Conservation (phyloP, 805 yeast genomes). For the Barnettozyma sucrosica region DNA sequence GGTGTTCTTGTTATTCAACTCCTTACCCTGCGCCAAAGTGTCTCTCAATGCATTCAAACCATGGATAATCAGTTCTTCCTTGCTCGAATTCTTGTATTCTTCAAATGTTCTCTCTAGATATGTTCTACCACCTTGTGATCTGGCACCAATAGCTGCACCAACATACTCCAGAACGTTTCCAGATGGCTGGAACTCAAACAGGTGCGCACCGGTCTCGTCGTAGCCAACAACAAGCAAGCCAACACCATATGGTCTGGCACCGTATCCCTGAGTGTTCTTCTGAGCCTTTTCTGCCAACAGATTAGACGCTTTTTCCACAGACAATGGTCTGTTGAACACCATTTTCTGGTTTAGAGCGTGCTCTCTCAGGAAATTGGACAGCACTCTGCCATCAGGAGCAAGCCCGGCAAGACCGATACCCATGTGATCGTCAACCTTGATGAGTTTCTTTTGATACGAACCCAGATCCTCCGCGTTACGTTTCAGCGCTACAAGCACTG, state of each 20-base stretch:
- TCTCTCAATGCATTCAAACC: constrained; percentile 91
- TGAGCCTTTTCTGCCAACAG: constrained; percentile 96
- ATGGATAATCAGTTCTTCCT: constrained; percentile 74
- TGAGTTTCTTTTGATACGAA: constrained; percentile 90
- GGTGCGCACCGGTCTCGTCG: constrained; percentile 92
- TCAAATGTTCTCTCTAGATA: constrained; percentile 85
- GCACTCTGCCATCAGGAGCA: constrained; percentile 96
- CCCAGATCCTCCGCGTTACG: constrained; percentile 97
- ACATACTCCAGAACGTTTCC: constrained; percentile 88
- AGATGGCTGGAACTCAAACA: constrained; percentile 92
- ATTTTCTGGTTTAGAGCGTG: constrained; percentile 85
- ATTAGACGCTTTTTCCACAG: constrained; percentile 75
- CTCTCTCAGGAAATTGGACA: constrained; percentile 82
- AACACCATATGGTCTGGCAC: constrained; percentile 97
- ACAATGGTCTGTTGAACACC: constrained; percentile 80
- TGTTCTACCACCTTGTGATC: constrained; percentile 98
- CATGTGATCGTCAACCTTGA: constrained; percentile 87
- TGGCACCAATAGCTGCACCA: constrained; percentile 96
- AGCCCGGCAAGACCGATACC: constrained; percentile 96
- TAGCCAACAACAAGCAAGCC: constrained; percentile 86
- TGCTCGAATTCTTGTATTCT: constrained; percentile 49
- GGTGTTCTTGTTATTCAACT: constrained; percentile 76
- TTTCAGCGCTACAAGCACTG: constrained; percentile 89
- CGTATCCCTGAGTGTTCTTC: constrained; percentile 90
- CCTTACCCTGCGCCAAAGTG: constrained; percentile 90